phyloP scores from a whole-genome alignment of 352 stramenopile species.

The Phytophthora litchii region DNA sequence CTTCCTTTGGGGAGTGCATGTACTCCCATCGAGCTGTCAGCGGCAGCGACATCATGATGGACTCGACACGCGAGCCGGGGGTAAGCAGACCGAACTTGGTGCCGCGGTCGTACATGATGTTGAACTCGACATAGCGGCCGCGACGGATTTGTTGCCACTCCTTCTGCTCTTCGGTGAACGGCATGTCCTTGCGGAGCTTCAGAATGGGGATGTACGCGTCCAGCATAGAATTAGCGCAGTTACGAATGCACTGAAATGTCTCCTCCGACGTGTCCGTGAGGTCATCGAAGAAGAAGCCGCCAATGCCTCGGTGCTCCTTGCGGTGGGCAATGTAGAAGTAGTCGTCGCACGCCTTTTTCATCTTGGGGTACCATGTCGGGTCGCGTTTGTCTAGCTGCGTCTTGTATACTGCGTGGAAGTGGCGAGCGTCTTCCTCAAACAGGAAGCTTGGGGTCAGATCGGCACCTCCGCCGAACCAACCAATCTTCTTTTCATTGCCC shows the following conservation, averaged over 20 bases:
- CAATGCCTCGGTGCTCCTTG: constrained; percentile 93
- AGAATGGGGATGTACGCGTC: constrained; percentile 96
- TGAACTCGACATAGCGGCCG: constrained; percentile 98
- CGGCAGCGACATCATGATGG: constrained; percentile 98
- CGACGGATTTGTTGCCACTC: constrained; percentile 97
- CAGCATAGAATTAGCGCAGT: constrained; percentile 75
- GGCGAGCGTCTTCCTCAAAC: constrained; percentile 93
- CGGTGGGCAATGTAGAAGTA: constrained; percentile 98
- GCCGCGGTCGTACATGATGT: constrained; percentile 98
- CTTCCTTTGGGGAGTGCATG: constrained; percentile 78
- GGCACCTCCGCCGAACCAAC: constrained; percentile 95
- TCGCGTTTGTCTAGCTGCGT: constrained; percentile 91
- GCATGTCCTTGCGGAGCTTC: constrained; percentile 93
- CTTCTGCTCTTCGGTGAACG: constrained; percentile 95
- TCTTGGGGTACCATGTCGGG: constrained; percentile 90
- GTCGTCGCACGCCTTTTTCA: constrained; percentile 96
- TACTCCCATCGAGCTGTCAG: constrained; percentile 97
- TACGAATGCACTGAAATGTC: constrained; percentile 74
- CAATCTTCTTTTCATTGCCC: constrained; percentile 75
- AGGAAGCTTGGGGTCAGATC: constrained; percentile 97
- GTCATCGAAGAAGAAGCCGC: constrained; percentile 98
- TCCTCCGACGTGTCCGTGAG: constrained; percentile 92
- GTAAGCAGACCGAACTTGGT: constrained; percentile 98
- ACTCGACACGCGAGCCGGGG: constrained; percentile 95
- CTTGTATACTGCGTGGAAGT: constrained; percentile 98